Percentiles rank a stretch among this genome's conserved stretches.
Evolutionary conservation across 176 grass and related monocot genomes (phyloP).

Genomic region (Paspalum vaginatum): DNA sequence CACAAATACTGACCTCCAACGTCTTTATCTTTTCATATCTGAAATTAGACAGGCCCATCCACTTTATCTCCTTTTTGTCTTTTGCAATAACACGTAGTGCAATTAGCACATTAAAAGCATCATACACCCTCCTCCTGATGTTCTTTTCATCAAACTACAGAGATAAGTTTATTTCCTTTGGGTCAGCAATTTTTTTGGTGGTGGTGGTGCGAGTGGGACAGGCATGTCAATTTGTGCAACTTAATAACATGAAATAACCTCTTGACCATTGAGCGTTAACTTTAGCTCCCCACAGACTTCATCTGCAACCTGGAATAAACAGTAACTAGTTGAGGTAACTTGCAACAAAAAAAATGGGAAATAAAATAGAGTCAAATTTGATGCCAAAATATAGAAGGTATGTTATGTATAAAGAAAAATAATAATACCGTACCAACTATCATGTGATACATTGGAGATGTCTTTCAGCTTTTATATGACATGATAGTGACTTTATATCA

Average conservation of each 20-base stretch:
- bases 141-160: constrained; percentile 98
- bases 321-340: constrained; percentile 38
- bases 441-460: not conserved
- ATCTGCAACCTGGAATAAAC: constrained; percentile 76
- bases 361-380: constrained; percentile 9
- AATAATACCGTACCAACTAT: not conserved
- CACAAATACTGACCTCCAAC: constrained; percentile 73
- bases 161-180: constrained; percentile 35
- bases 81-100: constrained; percentile 88
- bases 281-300: constrained; percentile 86
- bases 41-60: constrained; percentile 80
- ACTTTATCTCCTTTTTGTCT: constrained; percentile 94
- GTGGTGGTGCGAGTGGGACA: not conserved
- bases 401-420: constrained; percentile 24
- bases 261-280: constrained; percentile 56
- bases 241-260: constrained; percentile 56
- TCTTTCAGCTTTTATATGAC: constrained; percentile 29
- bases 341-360: constrained; percentile 17
- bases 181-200: constrained; percentile 10
- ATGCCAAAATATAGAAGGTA: not conserved
- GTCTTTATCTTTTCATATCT: constrained; percentile 64
- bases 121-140: constrained; percentile 90
- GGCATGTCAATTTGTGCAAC: constrained; percentile 15
- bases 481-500: constrained; percentile 3
- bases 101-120: constrained; percentile 97